A percentile compares a stretch with the other conserved stretches of the same genome.
These are phyloP conservation scores for Laburnicola sp. DNA, from an alignment of 2,329 filamentous ascomycete species.

Conservation along the genomic window DNA sequence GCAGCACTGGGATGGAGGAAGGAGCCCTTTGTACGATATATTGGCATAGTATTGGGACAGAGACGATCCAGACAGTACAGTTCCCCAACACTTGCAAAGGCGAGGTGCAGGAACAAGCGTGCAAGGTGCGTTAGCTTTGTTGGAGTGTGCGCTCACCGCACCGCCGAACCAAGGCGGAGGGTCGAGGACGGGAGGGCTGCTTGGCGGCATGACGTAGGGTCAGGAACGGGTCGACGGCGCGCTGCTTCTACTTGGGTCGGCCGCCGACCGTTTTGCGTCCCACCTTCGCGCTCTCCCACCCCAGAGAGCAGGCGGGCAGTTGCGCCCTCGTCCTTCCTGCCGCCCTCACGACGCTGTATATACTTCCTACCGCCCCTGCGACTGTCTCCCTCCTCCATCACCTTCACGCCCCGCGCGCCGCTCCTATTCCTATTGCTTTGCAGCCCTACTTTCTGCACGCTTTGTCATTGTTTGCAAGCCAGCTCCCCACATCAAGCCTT, in stretches of 20 bases:
- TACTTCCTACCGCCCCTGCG: background rate
- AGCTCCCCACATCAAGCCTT: conserved; percentile 14
- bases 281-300: conserved; percentile 7
- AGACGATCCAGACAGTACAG: background rate
- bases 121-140: conserved; percentile 9
- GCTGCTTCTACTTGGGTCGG: conserved; percentile 5
- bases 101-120: background rate
- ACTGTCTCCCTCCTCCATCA: background rate
- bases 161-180: conserved; percentile 7
- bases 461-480: conserved; percentile 23
- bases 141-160: background rate
- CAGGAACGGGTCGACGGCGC: conserved; percentile 3
- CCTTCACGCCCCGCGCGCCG: conserved; percentile 10
- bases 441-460: conserved; percentile 14
- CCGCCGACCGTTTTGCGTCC: conserved; percentile 7
- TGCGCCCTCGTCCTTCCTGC: conserved; percentile 11
- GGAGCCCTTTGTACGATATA: conserved; percentile 13
- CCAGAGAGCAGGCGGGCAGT: conserved; percentile 9
- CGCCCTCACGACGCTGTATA: conserved; percentile 2
- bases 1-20: conserved; percentile 1
- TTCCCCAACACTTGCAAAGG: background rate
- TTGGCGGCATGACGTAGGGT: conserved; percentile 12
- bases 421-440: conserved; percentile 14
- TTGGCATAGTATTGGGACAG: conserved; percentile 7
- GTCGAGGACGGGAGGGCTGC: conserved; percentile 4